Evolutionary conservation across 306 rosid genomes (phyloP).

Genomic region (Sphenostylis stenocarpa): DNA sequence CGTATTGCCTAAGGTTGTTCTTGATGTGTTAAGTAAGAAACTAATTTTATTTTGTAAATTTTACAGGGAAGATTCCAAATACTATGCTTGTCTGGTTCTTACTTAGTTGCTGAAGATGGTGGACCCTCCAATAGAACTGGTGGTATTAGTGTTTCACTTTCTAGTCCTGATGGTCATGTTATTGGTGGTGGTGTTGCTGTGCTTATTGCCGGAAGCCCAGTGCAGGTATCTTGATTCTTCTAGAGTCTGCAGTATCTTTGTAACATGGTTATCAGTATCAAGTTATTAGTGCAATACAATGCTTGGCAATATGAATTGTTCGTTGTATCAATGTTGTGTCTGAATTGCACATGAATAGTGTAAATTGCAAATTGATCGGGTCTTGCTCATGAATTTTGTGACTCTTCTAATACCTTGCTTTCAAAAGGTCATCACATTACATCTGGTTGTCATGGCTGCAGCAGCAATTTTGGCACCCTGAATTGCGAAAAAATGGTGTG

Average conservation of each 20-base stretch:
- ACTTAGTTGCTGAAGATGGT: slow-evolving; percentile 91
- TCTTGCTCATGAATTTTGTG: too few relatives aligned
- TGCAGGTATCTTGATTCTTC: slow-evolving; percentile 64
- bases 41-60: not conserved
- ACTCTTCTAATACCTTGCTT: too few relatives aligned
- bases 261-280: too few relatives aligned
- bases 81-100: slow-evolving; percentile 93
- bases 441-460: too few relatives aligned
- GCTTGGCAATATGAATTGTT: too few relatives aligned
- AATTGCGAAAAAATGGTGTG: too few relatives aligned
- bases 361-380: too few relatives aligned
- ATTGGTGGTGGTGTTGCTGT: slow-evolving; percentile 81
- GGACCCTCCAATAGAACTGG: slow-evolving; percentile 83
- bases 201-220: slow-evolving; percentile 81
- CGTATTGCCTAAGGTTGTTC: slow-evolving; percentile 1
- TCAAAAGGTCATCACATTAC: too few relatives aligned
- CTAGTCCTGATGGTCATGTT: slow-evolving; percentile 86
- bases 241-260: not conserved
- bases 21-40: slow-evolving; percentile 5
- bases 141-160: slow-evolving; percentile 83
- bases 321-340: too few relatives aligned
- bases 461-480: too few relatives aligned
- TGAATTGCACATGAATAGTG: too few relatives aligned
- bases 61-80: slow-evolving; percentile 90
- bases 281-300: too few relatives aligned